Evolutionary conservation across 345 rosid genomes (phyloP), one percentile per base, ranked within the genome.

Genomic region (Corchorus olitorius): DNA sequence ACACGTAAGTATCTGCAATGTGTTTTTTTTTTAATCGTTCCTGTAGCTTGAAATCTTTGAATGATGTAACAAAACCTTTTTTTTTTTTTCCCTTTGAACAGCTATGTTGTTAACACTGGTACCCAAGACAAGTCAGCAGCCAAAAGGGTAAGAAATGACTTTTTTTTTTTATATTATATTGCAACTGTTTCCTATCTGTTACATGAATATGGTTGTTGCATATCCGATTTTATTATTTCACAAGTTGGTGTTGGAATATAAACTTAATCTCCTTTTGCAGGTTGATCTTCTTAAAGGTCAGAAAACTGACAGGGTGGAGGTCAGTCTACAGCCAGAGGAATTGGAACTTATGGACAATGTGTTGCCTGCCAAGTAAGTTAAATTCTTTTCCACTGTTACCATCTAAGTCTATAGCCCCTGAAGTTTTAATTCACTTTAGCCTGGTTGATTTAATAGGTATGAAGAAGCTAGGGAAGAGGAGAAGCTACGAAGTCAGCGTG

Each of bases 391-490:
- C 49, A 39, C 41, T 15, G 13, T 33, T 53, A 58, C 60, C 33
- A 48, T 50, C 49, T 8, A 69, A 33, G 11, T 63, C n/a, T 50
- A n/a, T 33, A 5, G 76, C 9, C 11, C 1, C 4, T 61, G 45
- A 4, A 2, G 58, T 45, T 19, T 27, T 59, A 55, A 16, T 49
- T 53, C 5, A 34, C 8, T 27, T 68, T 76, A 3, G 64, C 69
- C 56, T 1, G 59, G 65, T 65, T 15, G 64, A 68, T 74, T 63
- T 67, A 22, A 48, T 80, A 96, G 99, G 87, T 97, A 93, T 6
- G 98, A 92, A 88, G 99, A 94, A 85, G 99, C 99, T 33, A 87
- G 99, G 75, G 98, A 97, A 78, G 98, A 94, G 81, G 99, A 92
- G 88, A 97, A 97, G 77, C 65, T 83, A 53, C 97, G 97, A 33